phyloP scores from a whole-genome alignment of 371 early-diverging fungal species.

The Lichtheimia corymbifera region DNA sequence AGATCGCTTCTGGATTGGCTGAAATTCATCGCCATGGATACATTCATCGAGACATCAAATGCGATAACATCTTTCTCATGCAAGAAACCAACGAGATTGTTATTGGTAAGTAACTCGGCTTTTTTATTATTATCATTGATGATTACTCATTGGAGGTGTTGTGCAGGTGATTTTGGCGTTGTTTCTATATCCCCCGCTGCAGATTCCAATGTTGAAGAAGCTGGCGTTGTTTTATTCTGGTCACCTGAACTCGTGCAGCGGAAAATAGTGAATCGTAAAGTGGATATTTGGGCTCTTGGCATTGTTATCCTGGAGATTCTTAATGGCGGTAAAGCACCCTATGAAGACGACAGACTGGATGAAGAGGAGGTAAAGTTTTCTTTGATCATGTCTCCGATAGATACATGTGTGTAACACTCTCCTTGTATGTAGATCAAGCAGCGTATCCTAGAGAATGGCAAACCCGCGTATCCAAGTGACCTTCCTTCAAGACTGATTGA shows the following conservation, averaged over 20 bases:
- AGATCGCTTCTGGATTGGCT: constrained; percentile 50
- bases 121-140: background rate
- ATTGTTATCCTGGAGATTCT: constrained; percentile 51
- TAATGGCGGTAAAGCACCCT: constrained; percentile 52
- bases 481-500: constrained; percentile 38
- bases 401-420: background rate
- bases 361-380: constrained; percentile 41
- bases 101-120: constrained; percentile 31
- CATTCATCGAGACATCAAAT: constrained; percentile 55
- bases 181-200: constrained; percentile 52
- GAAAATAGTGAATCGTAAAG: constrained; percentile 45
- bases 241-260: constrained; percentile 52
- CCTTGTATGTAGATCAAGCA: constrained; percentile 40
- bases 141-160: background rate
- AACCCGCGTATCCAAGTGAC: constrained; percentile 38
- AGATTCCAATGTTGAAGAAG: constrained; percentile 51
- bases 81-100: constrained; percentile 40
- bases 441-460: constrained; percentile 38
- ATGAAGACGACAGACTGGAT: constrained; percentile 49
- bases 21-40: constrained; percentile 50
- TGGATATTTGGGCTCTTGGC: constrained; percentile 53
- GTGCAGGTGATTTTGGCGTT: constrained; percentile 52
- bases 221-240: constrained; percentile 56
- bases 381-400: too few relatives aligned
- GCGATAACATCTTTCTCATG: constrained; percentile 51